Evolutionary conservation across 345 rosid species (phyloP).

Genomic region (Euphorbia peplus): DNA sequence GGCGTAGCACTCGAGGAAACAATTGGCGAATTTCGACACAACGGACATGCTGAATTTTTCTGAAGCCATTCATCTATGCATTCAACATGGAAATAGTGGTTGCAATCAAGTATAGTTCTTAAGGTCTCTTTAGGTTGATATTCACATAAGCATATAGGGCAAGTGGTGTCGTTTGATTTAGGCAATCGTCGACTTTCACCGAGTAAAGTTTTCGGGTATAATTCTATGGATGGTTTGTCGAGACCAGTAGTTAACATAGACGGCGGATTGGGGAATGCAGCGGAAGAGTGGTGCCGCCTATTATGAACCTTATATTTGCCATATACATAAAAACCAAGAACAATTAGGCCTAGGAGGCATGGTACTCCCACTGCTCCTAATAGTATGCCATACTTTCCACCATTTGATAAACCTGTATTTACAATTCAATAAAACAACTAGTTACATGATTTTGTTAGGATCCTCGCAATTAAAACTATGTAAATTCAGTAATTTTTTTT

Average conservation of each 20-base stretch:
- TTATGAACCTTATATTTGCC: conserved; percentile 11
- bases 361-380: conserved; percentile 48
- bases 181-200: conserved; percentile 56
- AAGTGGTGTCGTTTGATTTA: conserved; percentile 40
- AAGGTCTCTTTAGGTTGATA: conserved; percentile 51
- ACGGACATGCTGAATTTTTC: conserved; percentile 54
- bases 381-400: conserved; percentile 44
- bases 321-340: conserved; percentile 22
- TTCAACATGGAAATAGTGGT: conserved; percentile 63
- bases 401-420: conserved; percentile 28
- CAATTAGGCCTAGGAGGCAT: conserved; percentile 38
- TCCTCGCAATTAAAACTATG: too few species aligned
- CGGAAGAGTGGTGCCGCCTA: neutral
- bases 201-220: conserved; percentile 48
- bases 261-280: neutral
- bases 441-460: too few species aligned
- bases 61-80: conserved; percentile 77
- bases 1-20: neutral
- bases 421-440: neutral
- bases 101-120: conserved; percentile 62
- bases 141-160: conserved; percentile 64
- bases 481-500: too few species aligned
- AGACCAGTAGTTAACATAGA: conserved; percentile 25
- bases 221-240: conserved; percentile 41
- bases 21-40: conserved; percentile 57